These are phyloP conservation scores for Beauveria asiatica DNA, from an alignment of 2,329 filamentous ascomycete genomes.

Conservation along the genomic window DNA sequence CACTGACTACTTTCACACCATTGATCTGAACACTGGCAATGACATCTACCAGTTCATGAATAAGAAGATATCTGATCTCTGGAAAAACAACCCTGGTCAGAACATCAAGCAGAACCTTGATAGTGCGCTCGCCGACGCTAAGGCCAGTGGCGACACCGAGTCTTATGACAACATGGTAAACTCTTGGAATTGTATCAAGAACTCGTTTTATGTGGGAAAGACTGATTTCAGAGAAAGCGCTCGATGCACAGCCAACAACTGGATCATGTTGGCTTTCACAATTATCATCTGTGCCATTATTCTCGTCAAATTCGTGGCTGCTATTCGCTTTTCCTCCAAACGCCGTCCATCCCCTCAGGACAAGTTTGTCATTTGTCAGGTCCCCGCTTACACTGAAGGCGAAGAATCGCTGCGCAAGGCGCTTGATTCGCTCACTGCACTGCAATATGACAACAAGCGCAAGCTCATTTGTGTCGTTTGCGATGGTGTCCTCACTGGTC, in stretches of 20 bases:
- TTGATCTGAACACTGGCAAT: constrained; percentile 46
- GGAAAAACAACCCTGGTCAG: constrained; percentile 67
- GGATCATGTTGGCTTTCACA: constrained; percentile 80
- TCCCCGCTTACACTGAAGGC: constrained; percentile 95
- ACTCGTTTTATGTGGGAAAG: constrained; percentile 73
- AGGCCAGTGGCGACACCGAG: constrained; percentile 42
- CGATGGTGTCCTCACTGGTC: constrained; percentile 93
- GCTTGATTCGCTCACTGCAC: constrained; percentile 84
- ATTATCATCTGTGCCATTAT: constrained; percentile 75
- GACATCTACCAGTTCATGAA: constrained; percentile 65
- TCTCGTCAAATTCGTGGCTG: constrained; percentile 79
- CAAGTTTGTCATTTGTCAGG: constrained; percentile 98
- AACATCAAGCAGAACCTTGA: constrained; percentile 66
- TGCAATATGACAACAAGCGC: constrained; percentile 96
- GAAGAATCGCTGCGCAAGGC: constrained; percentile 92
- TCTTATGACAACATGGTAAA: constrained; percentile 45
- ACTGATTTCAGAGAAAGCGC: constrained; percentile 74
- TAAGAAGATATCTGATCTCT: constrained; percentile 52
- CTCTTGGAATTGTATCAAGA: constrained; percentile 72
- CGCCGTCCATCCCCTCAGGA: constrained; percentile 83
- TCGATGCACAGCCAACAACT: constrained; percentile 82
- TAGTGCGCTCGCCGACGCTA: constrained; percentile 37
- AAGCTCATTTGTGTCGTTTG: constrained; percentile 96
- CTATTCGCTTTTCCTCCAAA: constrained; percentile 89
- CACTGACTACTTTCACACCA: constrained; percentile 82